Conservation (phyloP, 768 basidiomycete genomes). For the Tephrocybe sp. region DNA sequence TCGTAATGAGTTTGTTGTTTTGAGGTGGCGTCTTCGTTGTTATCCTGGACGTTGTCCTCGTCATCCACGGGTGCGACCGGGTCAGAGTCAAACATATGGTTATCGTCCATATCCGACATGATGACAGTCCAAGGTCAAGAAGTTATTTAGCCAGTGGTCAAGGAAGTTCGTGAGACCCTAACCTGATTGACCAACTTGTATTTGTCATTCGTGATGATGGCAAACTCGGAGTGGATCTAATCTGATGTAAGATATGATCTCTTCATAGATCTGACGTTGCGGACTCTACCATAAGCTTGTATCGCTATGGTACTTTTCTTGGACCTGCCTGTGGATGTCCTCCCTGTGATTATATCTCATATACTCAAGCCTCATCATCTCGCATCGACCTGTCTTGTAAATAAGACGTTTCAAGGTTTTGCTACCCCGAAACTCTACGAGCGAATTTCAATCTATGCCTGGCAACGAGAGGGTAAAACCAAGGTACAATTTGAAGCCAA, state of each 20-base stretch:
- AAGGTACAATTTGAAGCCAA: conserved; percentile 38
- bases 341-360: conserved; percentile 52
- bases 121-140: conserved; percentile 25
- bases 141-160: background rate
- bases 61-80: conserved; percentile 37
- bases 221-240: background rate
- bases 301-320: conserved; percentile 38
- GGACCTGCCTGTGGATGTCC: conserved; percentile 65
- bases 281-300: background rate
- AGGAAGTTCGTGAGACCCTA: conserved; percentile 9
- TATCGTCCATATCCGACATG: conserved; percentile 45
- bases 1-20: conserved; percentile 25
- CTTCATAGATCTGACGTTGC: background rate
- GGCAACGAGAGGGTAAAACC: conserved; percentile 63
- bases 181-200: background rate
- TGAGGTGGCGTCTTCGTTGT: conserved; percentile 38
- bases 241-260: background rate
- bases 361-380: conserved; percentile 53
- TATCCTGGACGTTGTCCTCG: conserved; percentile 35
- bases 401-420: conserved; percentile 49
- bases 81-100: conserved; percentile 30
- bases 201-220: background rate
- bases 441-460: conserved; percentile 60
- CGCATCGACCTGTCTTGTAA: conserved; percentile 52
- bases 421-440: conserved; percentile 54